Conservation (phyloP, 2,329 filamentous ascomycete species). For the Atkinsonella hypoxylon region DNA sequence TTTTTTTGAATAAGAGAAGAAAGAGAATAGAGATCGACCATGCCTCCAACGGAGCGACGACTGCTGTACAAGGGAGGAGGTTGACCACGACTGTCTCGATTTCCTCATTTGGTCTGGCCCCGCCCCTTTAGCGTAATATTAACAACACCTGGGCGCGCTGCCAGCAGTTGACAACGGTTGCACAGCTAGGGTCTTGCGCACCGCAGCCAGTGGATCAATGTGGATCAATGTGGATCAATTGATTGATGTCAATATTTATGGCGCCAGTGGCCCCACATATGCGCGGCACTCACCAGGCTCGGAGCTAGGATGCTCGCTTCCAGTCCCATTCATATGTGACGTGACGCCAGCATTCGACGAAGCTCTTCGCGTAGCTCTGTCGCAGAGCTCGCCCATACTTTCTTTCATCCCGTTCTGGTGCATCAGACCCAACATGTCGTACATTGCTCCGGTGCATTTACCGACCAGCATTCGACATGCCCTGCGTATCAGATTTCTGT, state of each 20-base stretch:
- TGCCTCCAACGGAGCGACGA: too few species aligned
- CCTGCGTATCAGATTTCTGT: conserved; percentile 65
- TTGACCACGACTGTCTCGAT: too few species aligned
- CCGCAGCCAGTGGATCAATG: not conserved
- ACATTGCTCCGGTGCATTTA: conserved; percentile 84
- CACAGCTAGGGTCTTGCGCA: too few species aligned
- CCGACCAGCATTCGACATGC: conserved; percentile 88
- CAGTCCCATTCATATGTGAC: too few species aligned
- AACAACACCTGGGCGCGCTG: not conserved
- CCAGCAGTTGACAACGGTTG: not conserved
- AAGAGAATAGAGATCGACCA: too few species aligned
- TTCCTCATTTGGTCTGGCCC: too few species aligned
- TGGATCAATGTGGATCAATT: too few species aligned
- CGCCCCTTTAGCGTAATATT: too few species aligned
- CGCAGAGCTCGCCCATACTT: conserved; percentile 9
- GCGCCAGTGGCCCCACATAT: too few species aligned
- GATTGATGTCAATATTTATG: too few species aligned
- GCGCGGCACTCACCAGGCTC: not conserved
- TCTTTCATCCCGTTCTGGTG: conserved; percentile 1
- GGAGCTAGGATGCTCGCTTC: not conserved
- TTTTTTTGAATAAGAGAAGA: too few species aligned
- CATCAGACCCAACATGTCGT: conserved; percentile 55
- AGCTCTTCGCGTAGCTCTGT: conserved; percentile 17
- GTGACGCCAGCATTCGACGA: conserved; percentile 8
- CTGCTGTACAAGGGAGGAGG: too few species aligned